Evolutionary conservation across 192 early-diverging fungal species (phyloP).

Genomic region (Linnemannia hyalina): DNA sequence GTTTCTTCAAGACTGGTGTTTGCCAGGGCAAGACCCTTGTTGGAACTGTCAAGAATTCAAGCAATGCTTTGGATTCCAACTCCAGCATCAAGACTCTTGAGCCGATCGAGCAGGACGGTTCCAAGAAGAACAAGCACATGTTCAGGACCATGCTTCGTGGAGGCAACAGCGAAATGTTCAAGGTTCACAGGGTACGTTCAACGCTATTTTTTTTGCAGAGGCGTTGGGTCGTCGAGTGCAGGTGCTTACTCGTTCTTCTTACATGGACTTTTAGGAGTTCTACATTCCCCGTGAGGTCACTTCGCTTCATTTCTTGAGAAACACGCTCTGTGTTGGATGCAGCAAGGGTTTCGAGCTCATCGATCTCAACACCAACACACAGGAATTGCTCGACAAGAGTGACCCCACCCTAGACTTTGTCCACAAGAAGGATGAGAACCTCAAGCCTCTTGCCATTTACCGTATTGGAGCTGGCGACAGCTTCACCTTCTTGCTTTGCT

Average conservation of each 20-base stretch:
- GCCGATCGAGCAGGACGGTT: conserved; percentile 55
- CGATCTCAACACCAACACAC: conserved; percentile 87
- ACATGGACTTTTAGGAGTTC: conserved; percentile 77
- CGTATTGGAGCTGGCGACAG: conserved; percentile 76
- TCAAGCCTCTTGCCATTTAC: conserved; percentile 88
- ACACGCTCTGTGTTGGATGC: conserved; percentile 91
- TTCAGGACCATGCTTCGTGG: conserved; percentile 40
- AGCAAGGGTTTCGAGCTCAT: conserved; percentile 95
- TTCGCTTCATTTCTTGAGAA: conserved; percentile 88
- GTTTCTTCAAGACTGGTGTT: conserved; percentile 64
- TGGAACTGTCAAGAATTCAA: conserved; percentile 54
- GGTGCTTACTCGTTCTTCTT: neutral
- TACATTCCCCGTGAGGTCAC: conserved; percentile 93
- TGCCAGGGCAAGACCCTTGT: conserved; percentile 56
- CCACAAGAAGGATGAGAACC: conserved; percentile 76
- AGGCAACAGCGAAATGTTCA: conserved; percentile 60
- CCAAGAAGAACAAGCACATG: conserved; percentile 56
- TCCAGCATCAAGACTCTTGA: conserved; percentile 60
- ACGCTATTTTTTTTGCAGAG: neutral
- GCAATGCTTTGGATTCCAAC: conserved; percentile 43
- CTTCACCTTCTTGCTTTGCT: conserved; percentile 84
- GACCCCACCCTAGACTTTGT: conserved; percentile 87
- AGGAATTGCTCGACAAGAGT: conserved; percentile 87
- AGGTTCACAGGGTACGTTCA: conserved; percentile 67
- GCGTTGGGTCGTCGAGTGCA: neutral